Evolutionary conservation across 2,329 filamentous ascomycete species (phyloP).

Genomic region (Fusarium nygamai): DNA sequence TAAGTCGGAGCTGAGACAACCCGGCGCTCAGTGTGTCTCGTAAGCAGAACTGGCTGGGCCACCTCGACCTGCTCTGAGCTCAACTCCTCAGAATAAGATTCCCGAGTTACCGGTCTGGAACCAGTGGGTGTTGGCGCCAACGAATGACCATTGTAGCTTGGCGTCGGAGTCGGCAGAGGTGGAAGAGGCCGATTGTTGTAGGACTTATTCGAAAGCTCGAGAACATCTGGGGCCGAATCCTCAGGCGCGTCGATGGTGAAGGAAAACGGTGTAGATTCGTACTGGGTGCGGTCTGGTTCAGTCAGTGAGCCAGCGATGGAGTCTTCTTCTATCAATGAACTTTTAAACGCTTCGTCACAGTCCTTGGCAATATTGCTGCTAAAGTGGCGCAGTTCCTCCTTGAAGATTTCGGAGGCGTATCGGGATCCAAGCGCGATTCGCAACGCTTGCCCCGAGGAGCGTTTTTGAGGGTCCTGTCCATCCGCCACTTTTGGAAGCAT

Average conservation of each 20-base stretch:
- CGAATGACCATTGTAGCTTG: constrained; percentile 24
- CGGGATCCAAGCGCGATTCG: constrained; percentile 24
- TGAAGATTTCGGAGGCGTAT: constrained; percentile 54
- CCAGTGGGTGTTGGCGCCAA: constrained; percentile 29
- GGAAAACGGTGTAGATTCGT: constrained; percentile 55
- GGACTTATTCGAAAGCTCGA: constrained; percentile 42
- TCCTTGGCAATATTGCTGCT: constrained; percentile 88
- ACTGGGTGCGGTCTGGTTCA: constrained; percentile 45
- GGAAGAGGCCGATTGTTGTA: constrained; percentile 64
- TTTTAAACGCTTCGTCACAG: constrained; percentile 92
- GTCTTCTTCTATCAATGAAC: constrained; percentile 59
- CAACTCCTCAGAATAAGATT: constrained; percentile 39
- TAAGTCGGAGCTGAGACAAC: constrained; percentile 63
- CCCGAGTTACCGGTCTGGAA: constrained; percentile 40
- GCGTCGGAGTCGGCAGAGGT: constrained; percentile 53
- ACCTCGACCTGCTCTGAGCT: constrained; percentile 42
- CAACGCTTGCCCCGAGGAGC: constrained; percentile 9
- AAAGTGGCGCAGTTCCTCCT: constrained; percentile 84
- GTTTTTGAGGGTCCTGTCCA: constrained; percentile 11
- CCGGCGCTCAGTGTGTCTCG: constrained; percentile 55
- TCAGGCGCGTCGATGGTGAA: constrained; percentile 51
- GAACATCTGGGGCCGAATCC: constrained; percentile 24
- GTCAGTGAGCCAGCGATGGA: constrained; percentile 49
- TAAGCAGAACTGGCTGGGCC: constrained; percentile 46
- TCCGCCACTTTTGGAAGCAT: constrained; percentile 40